These are phyloP conservation scores for Epichloe elymi DNA, from an alignment of 2,329 filamentous ascomycete genomes.

Conservation along the genomic window DNA sequence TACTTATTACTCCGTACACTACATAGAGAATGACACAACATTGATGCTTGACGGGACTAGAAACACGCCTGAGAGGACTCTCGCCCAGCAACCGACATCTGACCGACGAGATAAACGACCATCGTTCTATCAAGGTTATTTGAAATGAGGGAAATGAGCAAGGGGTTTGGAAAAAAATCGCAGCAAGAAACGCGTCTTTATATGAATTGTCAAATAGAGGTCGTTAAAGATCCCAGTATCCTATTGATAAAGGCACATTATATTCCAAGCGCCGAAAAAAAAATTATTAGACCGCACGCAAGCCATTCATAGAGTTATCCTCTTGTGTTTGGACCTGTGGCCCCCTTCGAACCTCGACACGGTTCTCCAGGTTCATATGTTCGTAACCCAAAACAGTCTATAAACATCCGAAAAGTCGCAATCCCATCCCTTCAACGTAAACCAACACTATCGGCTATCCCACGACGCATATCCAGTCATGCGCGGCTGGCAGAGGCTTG, in stretches of 20 bases:
- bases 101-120: too few relatives aligned
- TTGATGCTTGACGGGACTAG: too few relatives aligned
- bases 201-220: constrained; percentile 10
- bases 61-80: too few relatives aligned
- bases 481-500: constrained; percentile 22
- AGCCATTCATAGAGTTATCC: constrained; percentile 3
- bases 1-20: too few relatives aligned
- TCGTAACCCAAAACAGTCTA: constrained; percentile 21
- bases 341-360: not conserved
- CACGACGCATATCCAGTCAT: constrained; percentile 22
- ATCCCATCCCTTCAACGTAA: constrained; percentile 13
- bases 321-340: constrained; percentile 1
- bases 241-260: constrained; percentile 19
- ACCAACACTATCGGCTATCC: constrained; percentile 15
- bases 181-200: constrained; percentile 11
- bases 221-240: constrained; percentile 14
- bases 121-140: not conserved
- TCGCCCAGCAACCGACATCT: too few relatives aligned
- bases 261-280: constrained; percentile 12
- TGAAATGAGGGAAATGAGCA: not conserved
- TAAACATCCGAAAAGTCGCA: constrained; percentile 18
- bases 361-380: constrained; percentile 16
- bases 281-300: constrained; percentile 5
- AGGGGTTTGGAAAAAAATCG: not conserved
- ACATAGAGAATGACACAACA: too few relatives aligned